A percentile compares a stretch with the other conserved stretches of the same genome.
These are phyloP conservation scores for Tolypocladium inflatum DNA, from an alignment of 2,329 filamentous ascomycete genomes.

Conservation along the genomic window DNA sequence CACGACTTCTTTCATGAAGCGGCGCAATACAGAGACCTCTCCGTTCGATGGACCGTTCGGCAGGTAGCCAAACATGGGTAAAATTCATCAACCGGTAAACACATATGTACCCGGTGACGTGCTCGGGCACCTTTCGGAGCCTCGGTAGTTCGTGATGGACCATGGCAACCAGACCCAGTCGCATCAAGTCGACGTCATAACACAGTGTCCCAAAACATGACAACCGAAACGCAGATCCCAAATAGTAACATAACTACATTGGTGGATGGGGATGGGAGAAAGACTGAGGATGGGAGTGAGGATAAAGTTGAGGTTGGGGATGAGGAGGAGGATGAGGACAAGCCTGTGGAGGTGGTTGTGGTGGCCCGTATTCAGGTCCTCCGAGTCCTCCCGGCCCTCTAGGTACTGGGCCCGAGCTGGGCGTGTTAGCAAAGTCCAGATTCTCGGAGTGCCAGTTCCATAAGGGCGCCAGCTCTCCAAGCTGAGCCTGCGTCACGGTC, in stretches of 20 bases:
- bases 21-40: neutral
- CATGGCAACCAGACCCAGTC: neutral
- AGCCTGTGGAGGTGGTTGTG: neutral
- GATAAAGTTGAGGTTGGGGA: neutral
- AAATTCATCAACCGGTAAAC: neutral
- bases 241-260: neutral
- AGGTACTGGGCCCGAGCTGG: neutral
- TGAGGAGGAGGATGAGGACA: neutral
- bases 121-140: neutral
- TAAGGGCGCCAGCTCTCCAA: slow-evolving; percentile 12
- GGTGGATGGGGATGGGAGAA: neutral
- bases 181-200: neutral
- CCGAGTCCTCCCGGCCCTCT: neutral
- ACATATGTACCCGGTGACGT: neutral
- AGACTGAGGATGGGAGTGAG: neutral
- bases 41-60: neutral
- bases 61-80: neutral
- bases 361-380: neutral
- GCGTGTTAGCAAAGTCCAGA: slow-evolving; percentile 5
- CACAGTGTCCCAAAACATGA: neutral
- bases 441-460: slow-evolving; percentile 15
- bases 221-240: neutral
- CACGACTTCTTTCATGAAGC: too few relatives aligned
- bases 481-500: slow-evolving; percentile 11
- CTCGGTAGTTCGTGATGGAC: neutral